Conservation (phyloP, 2,329 filamentous ascomycete genomes). For the Penicillium expansum region DNA sequence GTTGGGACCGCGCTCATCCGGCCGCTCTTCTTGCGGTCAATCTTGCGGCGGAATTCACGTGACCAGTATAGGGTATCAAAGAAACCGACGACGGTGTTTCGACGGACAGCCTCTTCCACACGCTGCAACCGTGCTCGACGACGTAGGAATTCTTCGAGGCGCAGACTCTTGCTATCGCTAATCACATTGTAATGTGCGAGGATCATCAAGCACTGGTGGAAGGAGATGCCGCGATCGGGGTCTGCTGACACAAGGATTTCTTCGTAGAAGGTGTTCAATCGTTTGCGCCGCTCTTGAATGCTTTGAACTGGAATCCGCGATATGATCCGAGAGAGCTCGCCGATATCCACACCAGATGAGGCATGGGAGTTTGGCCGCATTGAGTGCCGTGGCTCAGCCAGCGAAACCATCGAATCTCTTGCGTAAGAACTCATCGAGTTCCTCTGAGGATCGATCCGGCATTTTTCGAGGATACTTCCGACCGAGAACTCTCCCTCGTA, state of each 20-base stretch:
- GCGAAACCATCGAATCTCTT: slow-evolving; percentile 38
- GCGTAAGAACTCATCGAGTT: slow-evolving; percentile 5
- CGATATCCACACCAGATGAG: slow-evolving; percentile 64
- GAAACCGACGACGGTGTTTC: slow-evolving; percentile 87
- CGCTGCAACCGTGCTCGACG: slow-evolving; percentile 86
- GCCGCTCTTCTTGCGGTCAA: slow-evolving; percentile 68
- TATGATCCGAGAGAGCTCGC: slow-evolving; percentile 71
- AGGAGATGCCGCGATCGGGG: slow-evolving; percentile 82
- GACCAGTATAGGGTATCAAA: slow-evolving; percentile 92
- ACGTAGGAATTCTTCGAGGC: slow-evolving; percentile 89
- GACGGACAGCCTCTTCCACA: slow-evolving; percentile 89
- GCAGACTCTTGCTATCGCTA: slow-evolving; percentile 91
- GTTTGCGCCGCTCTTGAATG: slow-evolving; percentile 70
- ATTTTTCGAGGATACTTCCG: slow-evolving; percentile 79
- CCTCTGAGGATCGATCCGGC: slow-evolving; percentile 55
- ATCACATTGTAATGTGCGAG: slow-evolving; percentile 98
- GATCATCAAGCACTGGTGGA: slow-evolving; percentile 90
- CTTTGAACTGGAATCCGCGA: slow-evolving; percentile 68
- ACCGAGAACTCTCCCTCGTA: slow-evolving; percentile 91
- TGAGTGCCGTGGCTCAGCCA: slow-evolving; percentile 16
- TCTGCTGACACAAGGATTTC: slow-evolving; percentile 94
- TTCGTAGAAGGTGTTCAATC: slow-evolving; percentile 94
- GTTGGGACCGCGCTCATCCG: slow-evolving; percentile 77
- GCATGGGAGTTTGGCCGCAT: slow-evolving; percentile 34
- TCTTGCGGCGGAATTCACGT: slow-evolving; percentile 72